Evolutionary conservation across 768 basidiomycete species (phyloP), one percentile per base, ranked within the genome.

Genomic region (Inosperma sp.): DNA sequence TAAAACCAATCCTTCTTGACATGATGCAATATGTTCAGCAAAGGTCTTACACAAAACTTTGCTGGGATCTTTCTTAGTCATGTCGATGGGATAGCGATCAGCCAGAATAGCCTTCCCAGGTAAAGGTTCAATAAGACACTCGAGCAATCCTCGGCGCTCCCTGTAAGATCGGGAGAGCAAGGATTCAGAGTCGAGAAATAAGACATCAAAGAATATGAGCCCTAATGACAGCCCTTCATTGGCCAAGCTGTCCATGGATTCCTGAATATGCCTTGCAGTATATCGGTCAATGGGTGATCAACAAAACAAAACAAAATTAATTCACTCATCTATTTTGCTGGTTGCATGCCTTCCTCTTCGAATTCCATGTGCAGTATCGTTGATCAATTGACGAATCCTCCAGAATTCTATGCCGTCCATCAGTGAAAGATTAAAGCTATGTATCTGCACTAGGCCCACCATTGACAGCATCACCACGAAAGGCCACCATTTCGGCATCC

Each of bases 401-500:
- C 86, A 89, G 57, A 88, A 90, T 63, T 89, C 88, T 89, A 54
- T 23, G 6, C 48, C 29, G 26, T 17, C 10, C 16, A 23, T 23
- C 23, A 44, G 27, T n/a, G n/a, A n/a, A 16, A 26, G 7, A 30
- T 26, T 12, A 30, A 6, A 5, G 39, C 13, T 26, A 40, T 9
- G 9, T 16, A 14, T 21, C 39, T 21, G 29, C 13, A 19, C 23
- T 42, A 49, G 56, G 72, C 71, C 62, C 67, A 83, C 92, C 91
- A 57, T 92, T 91, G 43, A 95, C 80, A 21, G 71, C 61, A 8
- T 71, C 65, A 22, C 83, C 85, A 30, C 86, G 78, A 63, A 79
- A 95, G 0, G 88, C 85, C 5, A 95, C 85, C 83, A 95, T 90
- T 66, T 97, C 93, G 2, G 92, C 93, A 61, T 97, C 93, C 0